Evolutionary conservation across 169 alveolate species (phyloP), one percentile per base, ranked within the genome.

Genomic region (Plasmodium reichenowi): DNA sequence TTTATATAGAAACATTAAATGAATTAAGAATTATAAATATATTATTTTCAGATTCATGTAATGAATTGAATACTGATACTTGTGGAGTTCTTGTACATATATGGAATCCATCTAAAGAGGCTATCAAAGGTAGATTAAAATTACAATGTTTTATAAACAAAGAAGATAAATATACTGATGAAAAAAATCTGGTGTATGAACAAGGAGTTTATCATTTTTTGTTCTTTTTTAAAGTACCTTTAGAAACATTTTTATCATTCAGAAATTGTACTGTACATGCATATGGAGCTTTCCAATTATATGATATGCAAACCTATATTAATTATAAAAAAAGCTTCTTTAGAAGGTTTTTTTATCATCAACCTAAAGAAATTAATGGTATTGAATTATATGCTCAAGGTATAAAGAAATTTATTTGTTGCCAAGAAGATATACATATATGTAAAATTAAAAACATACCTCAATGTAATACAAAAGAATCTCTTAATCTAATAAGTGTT

Each of bases 231-330:
- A 22, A 78, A 66, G 89, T 78, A 32, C 89, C 89, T 24, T 64
- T 64, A 17, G 72, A 50, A 3, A 64, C 15, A 20, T 67, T 66
- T 78, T 0, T 15, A 22, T 66, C 48, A 22, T 70, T 78, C 52
- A 38, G 56, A 50, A 64, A 48, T 43, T 78, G 89, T 59, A 78
- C 70, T 66, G 71, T 78, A 26, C 26, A 67, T 29, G 89, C 89
- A n/a, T 78, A 78, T 64, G 89, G 89, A 32, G 89, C 89, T 47
- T 78, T 78, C 38, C 64, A 78, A 66, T 71, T 78, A 8, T 78
- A 78, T 59, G 89, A 78, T 45, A 22, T 29, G n/a, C 75, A 78
- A 48, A 78, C 54, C 1, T 78, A 78, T 66, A 76, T 67, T 5
- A 45, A 64, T 24, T 12, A 58, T 22, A 78, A 66, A 43, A 52